phyloP scores from a whole-genome alignment of 805 yeast genomes.

The Saturnispora halmiae region DNA sequence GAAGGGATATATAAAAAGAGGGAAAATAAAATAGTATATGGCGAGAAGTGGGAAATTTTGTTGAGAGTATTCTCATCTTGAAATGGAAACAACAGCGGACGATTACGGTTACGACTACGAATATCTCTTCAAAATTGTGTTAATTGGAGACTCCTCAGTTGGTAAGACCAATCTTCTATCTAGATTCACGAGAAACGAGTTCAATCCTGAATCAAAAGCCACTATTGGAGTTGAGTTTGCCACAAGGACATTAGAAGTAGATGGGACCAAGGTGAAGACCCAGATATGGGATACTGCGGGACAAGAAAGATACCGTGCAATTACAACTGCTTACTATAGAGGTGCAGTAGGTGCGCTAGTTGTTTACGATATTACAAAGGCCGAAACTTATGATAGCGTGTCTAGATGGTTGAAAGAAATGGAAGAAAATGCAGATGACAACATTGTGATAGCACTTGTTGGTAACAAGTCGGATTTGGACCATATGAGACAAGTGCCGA shows the following conservation, averaged over 20 bases:
- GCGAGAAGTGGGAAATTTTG: constrained; percentile 1
- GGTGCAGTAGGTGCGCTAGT: constrained; percentile 97
- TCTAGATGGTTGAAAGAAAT: constrained; percentile 86
- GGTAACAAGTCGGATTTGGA: constrained; percentile 89
- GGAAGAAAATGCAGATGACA: constrained; percentile 86
- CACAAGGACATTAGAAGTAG: constrained; percentile 84
- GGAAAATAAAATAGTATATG: neutral
- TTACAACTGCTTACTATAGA: constrained; percentile 92
- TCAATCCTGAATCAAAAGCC: constrained; percentile 86
- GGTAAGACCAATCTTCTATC: constrained; percentile 92
- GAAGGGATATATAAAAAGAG: neutral
- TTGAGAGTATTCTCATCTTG: neutral
- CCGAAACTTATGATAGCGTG: constrained; percentile 77
- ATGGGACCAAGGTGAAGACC: constrained; percentile 76
- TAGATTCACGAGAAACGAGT: constrained; percentile 91
- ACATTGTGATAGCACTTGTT: constrained; percentile 87
- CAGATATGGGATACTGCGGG: constrained; percentile 99
- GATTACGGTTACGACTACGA: constrained; percentile 80
- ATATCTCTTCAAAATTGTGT: constrained; percentile 83
- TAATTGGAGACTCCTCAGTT: constrained; percentile 95
- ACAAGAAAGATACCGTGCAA: constrained; percentile 96
- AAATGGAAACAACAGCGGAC: constrained; percentile 3
- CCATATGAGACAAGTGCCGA: constrained; percentile 92
- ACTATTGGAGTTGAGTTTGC: constrained; percentile 99
- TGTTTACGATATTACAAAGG: constrained; percentile 90